Base-by-base conservation (phyloP, 306 rosid species). In the Dryas drummondii region DNA sequence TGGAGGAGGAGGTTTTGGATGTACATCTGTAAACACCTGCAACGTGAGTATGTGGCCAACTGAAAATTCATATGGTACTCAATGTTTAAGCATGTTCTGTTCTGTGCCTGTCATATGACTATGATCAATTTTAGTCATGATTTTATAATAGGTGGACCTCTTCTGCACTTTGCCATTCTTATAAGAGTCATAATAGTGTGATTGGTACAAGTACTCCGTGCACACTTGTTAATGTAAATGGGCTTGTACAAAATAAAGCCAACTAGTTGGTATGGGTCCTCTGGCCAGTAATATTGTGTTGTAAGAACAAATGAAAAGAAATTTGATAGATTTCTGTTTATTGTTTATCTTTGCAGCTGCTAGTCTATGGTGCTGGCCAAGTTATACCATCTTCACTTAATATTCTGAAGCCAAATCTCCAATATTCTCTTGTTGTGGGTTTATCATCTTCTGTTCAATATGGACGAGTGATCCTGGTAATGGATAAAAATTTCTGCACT, bases 311-410 rank as follows among this genome's bases (percentile, higher is more conserved):
- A 45, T 13, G 57, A 76, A 48, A 56, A 61, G 27, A n/a, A 65
- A 67, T 80, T 73, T 79, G 63, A 87, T 68, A 47, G 53, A 53
- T 53, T 79, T 46, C 6, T 81, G 65, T 64, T 58, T 58, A 50
- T 11, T 9, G 47, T 68, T 55, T 76, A 61, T 55, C 66, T 65
- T 48, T 77, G 6, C 93, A 94, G 98, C 88, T 94, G 82, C 84
- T 91, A 69, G 98, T 94, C 49, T 94, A 91, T 84, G 98, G 97
- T 73, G 89, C 91, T 49, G 98, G 97, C 77, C 80, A 86, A 74
- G 97, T 91, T 73, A 80, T 94, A 71, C 97, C 98, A 76, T 84
- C 91, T 76, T 87, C 98, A 41, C 76, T 94, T 61, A 90, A 66
- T 40, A 73, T 78, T 83, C 80, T 94, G 72, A 79, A 84, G 87